These are phyloP conservation scores for Pseudognaphalium luteoalbum DNA, from an alignment of 129 eudicot species.

Conservation along the genomic window DNA sequence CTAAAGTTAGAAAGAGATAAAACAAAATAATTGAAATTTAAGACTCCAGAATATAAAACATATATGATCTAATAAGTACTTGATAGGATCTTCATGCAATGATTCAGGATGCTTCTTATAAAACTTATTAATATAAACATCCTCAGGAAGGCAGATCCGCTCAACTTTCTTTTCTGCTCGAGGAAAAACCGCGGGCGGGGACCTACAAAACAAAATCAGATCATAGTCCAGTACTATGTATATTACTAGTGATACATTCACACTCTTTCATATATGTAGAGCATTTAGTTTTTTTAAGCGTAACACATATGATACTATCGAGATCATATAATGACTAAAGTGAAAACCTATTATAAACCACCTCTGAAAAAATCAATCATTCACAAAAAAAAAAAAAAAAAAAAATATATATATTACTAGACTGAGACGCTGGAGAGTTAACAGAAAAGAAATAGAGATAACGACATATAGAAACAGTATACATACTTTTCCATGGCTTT, in stretches of 20 bases:
- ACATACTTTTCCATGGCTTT: slow-evolving; percentile 89
- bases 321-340: not conserved
- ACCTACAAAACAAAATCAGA: slow-evolving; percentile 42
- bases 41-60: slow-evolving; percentile 8
- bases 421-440: not conserved
- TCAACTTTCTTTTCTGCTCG: slow-evolving; percentile 64
- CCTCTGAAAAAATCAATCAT: not conserved
- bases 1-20: not conserved
- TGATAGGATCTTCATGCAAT: slow-evolving; percentile 76
- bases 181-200: slow-evolving; percentile 82
- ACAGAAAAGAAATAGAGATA: not conserved
- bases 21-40: not conserved
- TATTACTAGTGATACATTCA: not conserved
- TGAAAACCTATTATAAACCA: not conserved
- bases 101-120: slow-evolving; percentile 73
- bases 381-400: not conserved
- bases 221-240: slow-evolving; percentile 7
- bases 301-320: not conserved
- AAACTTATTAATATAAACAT: slow-evolving; percentile 65
- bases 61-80: slow-evolving; percentile 43
- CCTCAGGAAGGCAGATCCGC: slow-evolving; percentile 72
- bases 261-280: not conserved
- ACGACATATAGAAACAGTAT: not conserved
- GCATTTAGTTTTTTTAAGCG: not conserved
- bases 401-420: too few relatives aligned